phyloP scores from a whole-genome alignment of 139 green algal species.

The Closterium sp. region DNA sequence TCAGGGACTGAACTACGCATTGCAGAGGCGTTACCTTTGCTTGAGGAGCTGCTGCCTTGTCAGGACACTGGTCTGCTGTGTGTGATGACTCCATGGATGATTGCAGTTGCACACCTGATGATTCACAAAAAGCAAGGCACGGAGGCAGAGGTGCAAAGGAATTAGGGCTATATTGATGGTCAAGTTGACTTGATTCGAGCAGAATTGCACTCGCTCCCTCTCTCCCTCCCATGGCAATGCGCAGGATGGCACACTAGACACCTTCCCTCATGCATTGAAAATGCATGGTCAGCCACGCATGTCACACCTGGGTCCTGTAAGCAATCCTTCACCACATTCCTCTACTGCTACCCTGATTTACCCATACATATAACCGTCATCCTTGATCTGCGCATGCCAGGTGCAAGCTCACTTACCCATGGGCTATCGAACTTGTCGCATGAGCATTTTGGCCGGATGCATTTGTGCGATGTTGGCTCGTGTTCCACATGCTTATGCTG shows the following conservation, averaged over 20 bases:
- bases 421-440: constrained; percentile 24
- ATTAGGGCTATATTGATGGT: background rate
- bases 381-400: no score
- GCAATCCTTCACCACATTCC: no score
- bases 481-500: constrained; percentile 30
- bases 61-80: background rate
- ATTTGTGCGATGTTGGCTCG: constrained; percentile 11
- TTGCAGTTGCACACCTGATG: constrained; percentile 33
- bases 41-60: background rate
- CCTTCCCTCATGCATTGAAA: no score
- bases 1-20: background rate
- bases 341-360: no score
- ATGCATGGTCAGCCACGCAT: no score
- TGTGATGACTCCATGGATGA: constrained; percentile 13
- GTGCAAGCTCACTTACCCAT: background rate
- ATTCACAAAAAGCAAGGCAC: background rate
- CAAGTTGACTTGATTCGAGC: no score
- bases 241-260: no score
- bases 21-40: background rate
- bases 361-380: no score
- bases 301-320: no score
- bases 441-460: constrained; percentile 14
- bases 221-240: no score
- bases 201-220: no score
- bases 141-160: background rate